Conservation (phyloP, 768 basidiomycete genomes). For the Phylloporus arenicola region DNA sequence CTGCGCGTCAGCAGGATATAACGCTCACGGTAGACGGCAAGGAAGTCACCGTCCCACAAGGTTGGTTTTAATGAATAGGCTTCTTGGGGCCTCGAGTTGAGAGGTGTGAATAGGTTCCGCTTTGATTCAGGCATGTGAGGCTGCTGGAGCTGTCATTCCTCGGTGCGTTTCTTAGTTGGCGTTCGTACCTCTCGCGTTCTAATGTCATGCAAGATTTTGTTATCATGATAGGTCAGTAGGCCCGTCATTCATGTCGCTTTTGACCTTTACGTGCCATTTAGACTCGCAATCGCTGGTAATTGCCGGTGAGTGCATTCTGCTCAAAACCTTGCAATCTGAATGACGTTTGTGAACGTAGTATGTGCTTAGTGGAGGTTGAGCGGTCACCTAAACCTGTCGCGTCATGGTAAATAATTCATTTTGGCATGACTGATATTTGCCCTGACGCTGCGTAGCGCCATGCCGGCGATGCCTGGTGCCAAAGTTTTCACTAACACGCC, state of each 20-base stretch:
- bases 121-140: constrained; percentile 95
- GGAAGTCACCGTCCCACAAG: constrained; percentile 95
- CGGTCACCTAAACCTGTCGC: constrained; percentile 92
- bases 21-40: constrained; percentile 96
- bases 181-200: constrained; percentile 5
- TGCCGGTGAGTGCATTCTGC: constrained; percentile 62
- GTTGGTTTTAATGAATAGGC: constrained; percentile 40
- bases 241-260: not conserved
- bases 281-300: constrained; percentile 95
- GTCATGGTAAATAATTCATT: constrained; percentile 60
- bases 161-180: constrained; percentile 42
- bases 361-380: constrained; percentile 98
- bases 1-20: constrained; percentile 67
- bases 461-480: constrained; percentile 94
- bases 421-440: not conserved
- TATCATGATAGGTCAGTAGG: constrained; percentile 72
- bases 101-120: constrained; percentile 67
- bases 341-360: constrained; percentile 42
- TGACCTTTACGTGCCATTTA: constrained; percentile 23
- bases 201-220: constrained; percentile 52
- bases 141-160: constrained; percentile 76
- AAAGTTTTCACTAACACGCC: constrained; percentile 94
- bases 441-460: constrained; percentile 52
- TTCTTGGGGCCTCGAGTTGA: constrained; percentile 6
- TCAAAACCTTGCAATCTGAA: constrained; percentile 1